phyloP scores from a whole-genome alignment of 2,329 filamentous ascomycete species.

The Graphilbum sp. region DNA sequence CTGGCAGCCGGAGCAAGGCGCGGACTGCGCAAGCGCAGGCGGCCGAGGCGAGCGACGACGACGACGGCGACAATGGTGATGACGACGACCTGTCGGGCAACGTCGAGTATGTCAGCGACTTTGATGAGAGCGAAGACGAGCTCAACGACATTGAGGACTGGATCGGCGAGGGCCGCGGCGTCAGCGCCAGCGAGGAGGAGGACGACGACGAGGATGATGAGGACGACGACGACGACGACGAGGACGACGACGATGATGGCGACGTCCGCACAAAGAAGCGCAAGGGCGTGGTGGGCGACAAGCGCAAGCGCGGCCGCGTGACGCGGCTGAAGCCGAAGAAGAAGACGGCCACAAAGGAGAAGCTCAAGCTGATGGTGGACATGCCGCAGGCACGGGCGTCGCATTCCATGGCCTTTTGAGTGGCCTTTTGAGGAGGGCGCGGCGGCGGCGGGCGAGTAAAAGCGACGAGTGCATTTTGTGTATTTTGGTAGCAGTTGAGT shows the following conservation, averaged over 20 bases:
- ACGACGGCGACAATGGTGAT: conserved; percentile 24
- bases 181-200: conserved; percentile 37
- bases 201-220: conserved; percentile 38
- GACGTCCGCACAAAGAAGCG: conserved; percentile 24
- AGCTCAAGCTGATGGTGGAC: no score
- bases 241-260: conserved; percentile 39
- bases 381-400: no score
- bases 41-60: not conserved
- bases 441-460: not conserved
- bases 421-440: no score
- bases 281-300: conserved; percentile 41
- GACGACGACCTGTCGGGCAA: conserved; percentile 62
- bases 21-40: not conserved
- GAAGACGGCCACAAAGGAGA: conserved; percentile 29
- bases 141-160: conserved; percentile 78
- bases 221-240: conserved; percentile 24
- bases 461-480: not conserved
- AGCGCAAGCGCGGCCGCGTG: conserved; percentile 33
- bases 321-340: conserved; percentile 40
- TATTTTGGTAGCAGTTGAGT: no score
- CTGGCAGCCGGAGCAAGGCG: conserved; percentile 1
- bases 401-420: not conserved
- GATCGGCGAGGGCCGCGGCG: conserved; percentile 60
- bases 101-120: conserved; percentile 86
- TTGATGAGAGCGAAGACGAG: conserved; percentile 72